A percentile compares a stretch with the other conserved stretches of the same genome.
phyloP scores from a whole-genome alignment of 2,329 filamentous ascomycete genomes.

The Monilinia polystroma region DNA sequence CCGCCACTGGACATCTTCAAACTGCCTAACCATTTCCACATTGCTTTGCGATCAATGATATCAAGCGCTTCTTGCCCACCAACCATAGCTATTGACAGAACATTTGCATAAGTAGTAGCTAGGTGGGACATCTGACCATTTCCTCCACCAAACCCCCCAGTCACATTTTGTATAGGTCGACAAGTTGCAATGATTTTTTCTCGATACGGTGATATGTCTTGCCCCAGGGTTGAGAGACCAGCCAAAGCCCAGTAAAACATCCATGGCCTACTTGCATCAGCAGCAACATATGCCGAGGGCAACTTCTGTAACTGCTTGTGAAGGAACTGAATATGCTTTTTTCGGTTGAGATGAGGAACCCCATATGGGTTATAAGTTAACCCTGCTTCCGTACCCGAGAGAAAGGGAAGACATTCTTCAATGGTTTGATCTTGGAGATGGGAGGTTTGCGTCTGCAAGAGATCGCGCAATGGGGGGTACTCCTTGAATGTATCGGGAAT shows the following conservation, averaged over 20 bases:
- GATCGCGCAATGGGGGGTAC: slow-evolving; percentile 63
- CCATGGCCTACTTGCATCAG: slow-evolving; percentile 91
- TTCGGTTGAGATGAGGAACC: slow-evolving; percentile 70
- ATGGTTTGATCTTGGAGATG: slow-evolving; percentile 66
- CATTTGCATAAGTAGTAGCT: slow-evolving; percentile 81
- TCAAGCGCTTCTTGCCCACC: slow-evolving; percentile 72
- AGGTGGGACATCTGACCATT: slow-evolving; percentile 86
- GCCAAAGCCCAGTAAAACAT: slow-evolving; percentile 89
- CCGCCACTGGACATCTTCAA: slow-evolving; percentile 86
- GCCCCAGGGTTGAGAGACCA: slow-evolving; percentile 71
- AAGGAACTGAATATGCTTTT: slow-evolving; percentile 61
- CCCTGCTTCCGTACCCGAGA: slow-evolving; percentile 52
- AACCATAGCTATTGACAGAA: slow-evolving; percentile 76
- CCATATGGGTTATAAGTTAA: slow-evolving; percentile 66
- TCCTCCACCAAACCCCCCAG: slow-evolving; percentile 90
- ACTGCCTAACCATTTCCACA: slow-evolving; percentile 88
- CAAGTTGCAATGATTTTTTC: slow-evolving; percentile 72
- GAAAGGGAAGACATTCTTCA: slow-evolving; percentile 65
- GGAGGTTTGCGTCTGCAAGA: slow-evolving; percentile 66
- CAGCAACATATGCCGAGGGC: slow-evolving; percentile 66
- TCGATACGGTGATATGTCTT: slow-evolving; percentile 66
- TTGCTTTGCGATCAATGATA: slow-evolving; percentile 73
- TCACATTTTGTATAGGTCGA: slow-evolving; percentile 74
- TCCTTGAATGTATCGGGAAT: slow-evolving; percentile 58
- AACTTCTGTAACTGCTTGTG: slow-evolving; percentile 58